Evolutionary conservation across 1,139 yeast species (phyloP), one percentile per base, ranked within the genome.

Genomic region (Dujonia santamariae): DNA sequence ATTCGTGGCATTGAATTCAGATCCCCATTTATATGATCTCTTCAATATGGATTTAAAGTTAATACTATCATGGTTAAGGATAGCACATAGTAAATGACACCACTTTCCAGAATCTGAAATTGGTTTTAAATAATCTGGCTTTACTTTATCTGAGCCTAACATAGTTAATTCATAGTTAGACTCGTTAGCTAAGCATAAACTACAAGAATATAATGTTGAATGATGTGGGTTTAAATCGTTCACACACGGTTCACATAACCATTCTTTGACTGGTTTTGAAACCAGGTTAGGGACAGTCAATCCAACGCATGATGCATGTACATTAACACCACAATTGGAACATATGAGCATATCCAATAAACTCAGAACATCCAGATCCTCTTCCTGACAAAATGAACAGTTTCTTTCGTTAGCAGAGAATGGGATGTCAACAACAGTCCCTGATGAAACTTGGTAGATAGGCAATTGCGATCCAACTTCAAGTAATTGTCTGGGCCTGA

Each of bases 161-260:
- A 72, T 61, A 13, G 74, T 63, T 13, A 64, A 54, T 40, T 70
- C 77, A 43, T 68, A 63, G 42, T 69, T 70, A 5, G 65, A 53
- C 36, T 75, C 80, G 32, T 72, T 61, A 0, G 77, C 71, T 26
- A 76, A 70, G 54, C 97, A 90, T 20, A 88, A 51, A 11, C 67
- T 62, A 53, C 97, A 90, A 2, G 72, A 56, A 50, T 85, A 84
- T 13, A 68, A 62, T 0, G 82, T 72, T 11, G 81, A 72, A 22
- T 70, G 64, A 6, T 69, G 48, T 0, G 94, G 92, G 39, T 75
- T 72, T 35, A 78, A 53, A 36, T 80, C 83, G 49, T 88, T 88
- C 3, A 78, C 63, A 51, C 97, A 90, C 2, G 81, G 71, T 48
- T 87, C 96, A 59, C 97, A 90, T 22, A 72, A 57, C 97, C 97